Conservation (phyloP, 129 eudicot genomes). For the Ambrosia trifida region DNA sequence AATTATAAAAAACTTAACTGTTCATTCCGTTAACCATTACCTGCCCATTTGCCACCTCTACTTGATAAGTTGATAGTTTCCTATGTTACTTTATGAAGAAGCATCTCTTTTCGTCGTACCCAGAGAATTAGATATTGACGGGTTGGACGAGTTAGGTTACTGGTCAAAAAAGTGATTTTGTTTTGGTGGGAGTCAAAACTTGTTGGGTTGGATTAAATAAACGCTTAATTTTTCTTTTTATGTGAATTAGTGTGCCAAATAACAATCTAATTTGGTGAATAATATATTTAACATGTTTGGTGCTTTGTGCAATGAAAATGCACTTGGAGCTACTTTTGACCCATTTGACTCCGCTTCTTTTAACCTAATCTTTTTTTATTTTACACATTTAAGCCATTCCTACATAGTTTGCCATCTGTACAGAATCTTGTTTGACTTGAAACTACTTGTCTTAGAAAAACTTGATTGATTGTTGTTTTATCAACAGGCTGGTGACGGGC, state of each 20-base stretch:
- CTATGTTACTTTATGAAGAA: not conserved
- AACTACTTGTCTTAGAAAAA: not conserved
- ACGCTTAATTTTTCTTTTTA: not conserved
- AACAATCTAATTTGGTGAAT: not conserved
- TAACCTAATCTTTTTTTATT: not conserved
- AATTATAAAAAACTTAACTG: too few species aligned
- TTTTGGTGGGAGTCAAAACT: not conserved
- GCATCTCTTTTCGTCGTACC: not conserved
- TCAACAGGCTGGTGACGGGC: constrained; percentile 57
- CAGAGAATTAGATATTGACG: not conserved
- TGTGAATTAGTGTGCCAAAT: not conserved
- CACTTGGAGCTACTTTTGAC: constrained; percentile 3
- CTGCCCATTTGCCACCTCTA: too few species aligned
- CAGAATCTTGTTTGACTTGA: not conserved
- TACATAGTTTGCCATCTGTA: not conserved
- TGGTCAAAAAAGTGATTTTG: not conserved
- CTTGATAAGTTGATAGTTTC: too few species aligned
- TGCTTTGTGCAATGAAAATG: not conserved
- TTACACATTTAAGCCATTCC: not conserved
- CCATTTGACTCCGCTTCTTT: not conserved
- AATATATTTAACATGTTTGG: not conserved
- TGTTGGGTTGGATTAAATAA: not conserved
- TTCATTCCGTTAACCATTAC: too few species aligned
- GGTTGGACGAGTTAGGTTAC: not conserved
- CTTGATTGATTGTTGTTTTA: constrained; percentile 3